Percentiles rank a stretch among this genome's conserved stretches.
Conservation (phyloP, 768 basidiomycete genomes). For the Rickenella mellea region DNA sequence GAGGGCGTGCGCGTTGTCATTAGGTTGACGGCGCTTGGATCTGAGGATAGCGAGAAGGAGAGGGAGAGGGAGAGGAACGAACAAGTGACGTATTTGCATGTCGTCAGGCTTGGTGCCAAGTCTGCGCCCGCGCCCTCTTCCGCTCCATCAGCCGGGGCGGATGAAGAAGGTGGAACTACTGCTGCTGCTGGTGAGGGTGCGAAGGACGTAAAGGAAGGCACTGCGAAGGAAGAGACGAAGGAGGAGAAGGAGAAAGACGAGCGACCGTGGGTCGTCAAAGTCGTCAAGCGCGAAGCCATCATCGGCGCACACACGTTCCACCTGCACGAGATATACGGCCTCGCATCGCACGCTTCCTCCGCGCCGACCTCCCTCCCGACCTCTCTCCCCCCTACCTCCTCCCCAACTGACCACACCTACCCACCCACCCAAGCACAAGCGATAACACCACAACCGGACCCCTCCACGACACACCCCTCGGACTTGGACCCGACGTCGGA, state of each 20-base stretch:
- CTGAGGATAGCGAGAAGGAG: constrained; percentile 66
- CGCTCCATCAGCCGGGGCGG: constrained; percentile 11
- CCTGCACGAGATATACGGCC: constrained; percentile 89
- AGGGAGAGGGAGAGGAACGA: constrained; percentile 67
- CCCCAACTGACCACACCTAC: constrained; percentile 32
- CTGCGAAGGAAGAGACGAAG: constrained; percentile 11
- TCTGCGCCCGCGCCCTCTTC: constrained; percentile 20
- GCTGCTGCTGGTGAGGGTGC: constrained; percentile 1
- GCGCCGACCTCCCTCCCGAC: constrained; percentile 19
- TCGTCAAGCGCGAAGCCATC: constrained; percentile 89
- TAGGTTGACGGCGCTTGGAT: constrained; percentile 58
- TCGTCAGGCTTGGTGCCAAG: constrained; percentile 55
- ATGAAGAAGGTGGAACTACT: constrained; percentile 2
- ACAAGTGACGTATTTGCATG: constrained; percentile 81
- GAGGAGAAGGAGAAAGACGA: constrained; percentile 40
- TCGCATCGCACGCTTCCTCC: constrained; percentile 44
- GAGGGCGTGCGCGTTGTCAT: constrained; percentile 74
- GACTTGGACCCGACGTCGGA: constrained; percentile 77
- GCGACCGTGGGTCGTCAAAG: constrained; percentile 85
- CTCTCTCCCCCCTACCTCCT: constrained; percentile 27
- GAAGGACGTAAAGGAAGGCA: constrained; percentile 13
- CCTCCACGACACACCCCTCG: constrained; percentile 19
- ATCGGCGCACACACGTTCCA: constrained; percentile 94
- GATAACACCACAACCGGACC: constrained; percentile 12
- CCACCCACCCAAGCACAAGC: constrained; percentile 27